phyloP scores from a whole-genome alignment of 1,284 basidiomycete species.

The Austroboletus niveus region DNA sequence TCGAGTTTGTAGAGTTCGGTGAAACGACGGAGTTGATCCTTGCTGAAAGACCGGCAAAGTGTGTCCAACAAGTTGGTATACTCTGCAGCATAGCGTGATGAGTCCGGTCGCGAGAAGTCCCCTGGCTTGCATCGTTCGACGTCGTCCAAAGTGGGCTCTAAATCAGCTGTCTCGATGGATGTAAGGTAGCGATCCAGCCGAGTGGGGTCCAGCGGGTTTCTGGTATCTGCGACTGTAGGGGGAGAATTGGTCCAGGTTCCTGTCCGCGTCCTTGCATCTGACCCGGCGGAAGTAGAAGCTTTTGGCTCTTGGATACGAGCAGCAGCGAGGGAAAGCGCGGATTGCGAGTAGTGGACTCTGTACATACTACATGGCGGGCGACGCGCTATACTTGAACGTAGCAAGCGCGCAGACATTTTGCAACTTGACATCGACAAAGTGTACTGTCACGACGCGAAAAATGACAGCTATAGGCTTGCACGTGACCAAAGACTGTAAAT shows the following conservation, averaged over 20 bases:
- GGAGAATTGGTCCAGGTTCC: slow-evolving; percentile 3
- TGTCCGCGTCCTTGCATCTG: slow-evolving; percentile 4
- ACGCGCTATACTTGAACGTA: slow-evolving; percentile 27
- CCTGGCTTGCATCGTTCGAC: slow-evolving; percentile 51
- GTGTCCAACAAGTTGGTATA: slow-evolving; percentile 50
- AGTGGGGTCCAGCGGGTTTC: slow-evolving; percentile 37
- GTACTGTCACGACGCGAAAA: not conserved
- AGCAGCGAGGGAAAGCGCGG: slow-evolving; percentile 16
- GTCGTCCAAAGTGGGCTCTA: slow-evolving; percentile 50
- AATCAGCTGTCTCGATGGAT: slow-evolving; percentile 43
- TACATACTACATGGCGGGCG: slow-evolving; percentile 24
- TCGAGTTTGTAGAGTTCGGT: slow-evolving; percentile 45
- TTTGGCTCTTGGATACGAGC: slow-evolving; percentile 7
- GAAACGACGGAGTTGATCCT: slow-evolving; percentile 57
- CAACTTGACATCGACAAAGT: not conserved
- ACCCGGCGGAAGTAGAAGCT: slow-evolving; percentile 2
- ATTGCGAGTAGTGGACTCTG: slow-evolving; percentile 31
- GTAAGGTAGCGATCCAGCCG: slow-evolving; percentile 57
- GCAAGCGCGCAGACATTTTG: slow-evolving; percentile 32
- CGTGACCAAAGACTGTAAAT: slow-evolving; percentile 14
- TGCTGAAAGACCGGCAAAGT: slow-evolving; percentile 63
- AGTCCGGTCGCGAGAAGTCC: slow-evolving; percentile 37
- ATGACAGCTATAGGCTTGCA: slow-evolving; percentile 7
- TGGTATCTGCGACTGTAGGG: slow-evolving; percentile 1
- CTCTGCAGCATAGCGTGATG: slow-evolving; percentile 47